A percentile compares a stretch with the other conserved stretches of the same genome.
Evolutionary conservation across 2,329 filamentous ascomycete genomes (phyloP).

Genomic region (Periglandula ipomoeae): DNA sequence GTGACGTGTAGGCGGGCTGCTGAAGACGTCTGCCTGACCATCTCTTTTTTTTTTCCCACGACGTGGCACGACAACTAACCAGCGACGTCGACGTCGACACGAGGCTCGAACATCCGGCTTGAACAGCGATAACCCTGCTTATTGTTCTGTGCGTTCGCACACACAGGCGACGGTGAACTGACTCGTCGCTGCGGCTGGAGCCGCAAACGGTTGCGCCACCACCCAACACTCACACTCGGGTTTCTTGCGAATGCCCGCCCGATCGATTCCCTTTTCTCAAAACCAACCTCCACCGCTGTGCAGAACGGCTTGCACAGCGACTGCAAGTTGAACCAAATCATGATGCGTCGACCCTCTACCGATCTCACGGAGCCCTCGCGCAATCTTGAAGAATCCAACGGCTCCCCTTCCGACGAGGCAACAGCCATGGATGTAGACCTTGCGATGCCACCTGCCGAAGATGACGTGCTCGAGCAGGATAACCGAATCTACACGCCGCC

Average conservation of each 20-base stretch:
- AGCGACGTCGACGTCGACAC: no score
- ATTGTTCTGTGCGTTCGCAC: background rate
- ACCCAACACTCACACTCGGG: background rate
- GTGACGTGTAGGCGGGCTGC: no score
- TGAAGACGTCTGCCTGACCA: no score
- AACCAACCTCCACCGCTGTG: background rate
- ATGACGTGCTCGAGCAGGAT: slow-evolving; percentile 27
- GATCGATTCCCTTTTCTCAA: background rate
- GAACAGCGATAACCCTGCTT: background rate
- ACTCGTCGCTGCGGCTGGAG: slow-evolving; percentile 3
- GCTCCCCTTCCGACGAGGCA: slow-evolving; percentile 19
- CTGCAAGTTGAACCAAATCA: slow-evolving; percentile 11
- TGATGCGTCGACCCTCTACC: slow-evolving; percentile 33
- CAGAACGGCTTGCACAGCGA: background rate
- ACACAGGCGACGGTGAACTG: background rate
- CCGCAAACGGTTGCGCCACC: slow-evolving; percentile 4
- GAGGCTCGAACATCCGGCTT: background rate
- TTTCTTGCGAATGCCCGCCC: background rate
- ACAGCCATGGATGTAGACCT: slow-evolving; percentile 27
- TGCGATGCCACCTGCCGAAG: slow-evolving; percentile 28
- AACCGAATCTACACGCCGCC: slow-evolving; percentile 50
- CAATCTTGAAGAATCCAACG: slow-evolving; percentile 27
- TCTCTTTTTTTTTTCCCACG: no score
- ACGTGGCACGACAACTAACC: background rate
- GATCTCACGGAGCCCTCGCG: slow-evolving; percentile 33